Base-by-base conservation (phyloP, 805 yeast genomes). In the Lipomyces starkeyi region DNA sequence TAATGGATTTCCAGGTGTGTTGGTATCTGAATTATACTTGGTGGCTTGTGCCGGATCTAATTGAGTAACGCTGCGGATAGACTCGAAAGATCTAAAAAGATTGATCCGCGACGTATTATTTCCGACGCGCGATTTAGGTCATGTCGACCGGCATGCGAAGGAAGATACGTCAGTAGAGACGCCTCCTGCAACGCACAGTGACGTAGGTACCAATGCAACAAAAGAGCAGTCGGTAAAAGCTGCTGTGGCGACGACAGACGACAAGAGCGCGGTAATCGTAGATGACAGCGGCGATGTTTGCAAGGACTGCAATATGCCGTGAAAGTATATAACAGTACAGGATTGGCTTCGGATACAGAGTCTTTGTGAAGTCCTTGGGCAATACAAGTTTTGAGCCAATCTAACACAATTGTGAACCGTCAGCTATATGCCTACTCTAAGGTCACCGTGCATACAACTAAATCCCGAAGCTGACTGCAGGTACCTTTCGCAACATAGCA, bases 81-180 rank as follows among this genome's bases (percentile, higher is more conserved):
- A 93, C 76, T 86, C 94, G 20, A 93, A 92, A 76, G 84, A 86
- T 17, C 79, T 93, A 71, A 92, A 93, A 78, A 88, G 87, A 67
- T 80, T 84, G 61, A 85, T 92, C 4, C 78, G 95, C 69, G 85
- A 88, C 70, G 74, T 79, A 6, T 78, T 89, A n/a, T 84, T 81
- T 60, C 93, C 92, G 0, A 80, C 78, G 0, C 79, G 81, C 13
- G 75, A 79, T 14, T 78, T 91, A 70, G 93, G 92, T 7, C 96
- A 90, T 78, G 82, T 88, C 13, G 95, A 90, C 61, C 68, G 76
- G 20, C 74, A 74, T 43, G 63, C 63, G 25, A 52, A 56, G 22
- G 4, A 35, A 43, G 22, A 14, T 4, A 3, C 20, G n/a, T 17
- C 20, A 1, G n/a, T 7, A n/a, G 20, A 43, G 3, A 2, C 49